Evolutionary conservation across 2,329 filamentous ascomycete genomes (phyloP), one percentile per base, ranked within the genome.

Genomic region (Fusarium illudens): DNA sequence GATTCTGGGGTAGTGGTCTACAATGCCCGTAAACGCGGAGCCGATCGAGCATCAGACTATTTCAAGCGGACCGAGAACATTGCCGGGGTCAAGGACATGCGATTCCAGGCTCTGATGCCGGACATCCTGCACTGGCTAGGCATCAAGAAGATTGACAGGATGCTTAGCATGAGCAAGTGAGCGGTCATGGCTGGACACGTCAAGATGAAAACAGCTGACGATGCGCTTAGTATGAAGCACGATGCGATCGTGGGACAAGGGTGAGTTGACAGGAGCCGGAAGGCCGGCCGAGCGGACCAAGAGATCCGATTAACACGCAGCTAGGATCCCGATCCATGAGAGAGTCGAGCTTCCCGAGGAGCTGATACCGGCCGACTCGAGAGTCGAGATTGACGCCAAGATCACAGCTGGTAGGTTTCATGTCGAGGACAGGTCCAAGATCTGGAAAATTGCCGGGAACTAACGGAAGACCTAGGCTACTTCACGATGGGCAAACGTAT

Each of bases 361-460:
- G 30, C 89, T 96, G 87, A 97, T 98, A 73, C 96, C 96, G 12
- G 92, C 90, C 67, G 96, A 98, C 80, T 97, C 94, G 55, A 86
- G 95, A 70, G 96, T 98, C n/a, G 96, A 99, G 80, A 99, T 98
- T 75, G 96, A 98, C 79, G 96, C 96, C 62, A 98, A 98, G 84
- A 97, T 98, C 77, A 96, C 95, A 73, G 94, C 95, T 64, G 96
- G 92, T 93, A 81, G 80, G 88, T 81, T 58, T 32, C 22, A 27
- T 27, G 25, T 46, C 19, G 25, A 55, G 60, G 32, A 34, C 4
- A 61, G 44, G 34, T 39, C 46, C 36, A 50, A 61, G 49, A 29
- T 50, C 42, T 27, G 27, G 29, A 46, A 61, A 4, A 20, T n/a
- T 12, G 30, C 71, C 44, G 61, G 52, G 52, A 61, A 67, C 68